Evolutionary conservation across 768 basidiomycete genomes (phyloP), one percentile per base, ranked within the genome.

Genomic region (Amanita polypyramis): DNA sequence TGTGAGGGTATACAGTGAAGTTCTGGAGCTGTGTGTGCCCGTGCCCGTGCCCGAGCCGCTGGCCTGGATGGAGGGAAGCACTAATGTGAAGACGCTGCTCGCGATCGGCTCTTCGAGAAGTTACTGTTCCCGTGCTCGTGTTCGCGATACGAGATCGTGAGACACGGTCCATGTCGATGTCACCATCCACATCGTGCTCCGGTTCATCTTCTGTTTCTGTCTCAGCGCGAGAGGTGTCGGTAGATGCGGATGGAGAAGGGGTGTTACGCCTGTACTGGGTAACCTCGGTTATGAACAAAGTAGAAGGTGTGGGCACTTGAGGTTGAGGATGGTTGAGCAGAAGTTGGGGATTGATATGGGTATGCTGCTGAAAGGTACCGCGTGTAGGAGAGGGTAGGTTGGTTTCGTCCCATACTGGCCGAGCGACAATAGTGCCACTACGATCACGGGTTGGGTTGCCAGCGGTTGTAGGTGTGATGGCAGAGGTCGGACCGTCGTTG

Each of bases 171-270:
- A 74, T 71, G 43, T 73, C 70, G 30, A 70, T 65, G 52, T 79
- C 84, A 15, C 70, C 79, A 43, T 83, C 82, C 25, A 74, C 79
- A 54, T 89, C 82, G 1, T 69, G 73, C 45, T 86, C 85, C 20
- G 72, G 80, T 39, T 85, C 85, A 43, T 85, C 84, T 59, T 93
- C 87, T 0, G 85, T 82, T 64, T 89, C 86, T 0, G 84, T 82
- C 49, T 85, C 82, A 0, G 80, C 71, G 10, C 82, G 68, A 0
- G 80, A 79, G n/a, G 69, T 74, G 27, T 67, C 65, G 0, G 63
- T 63, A 1, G 64, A 64, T 3, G 61, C 56, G 10, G 70, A 66
- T 4, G 73, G 71, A 0, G 74, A 74, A 4, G 56, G 65, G 33
- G 59, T 58, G 33, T 38, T 55, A 54, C 10, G 59, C 56, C 15